Evolutionary conservation across 1,284 basidiomycete genomes (phyloP), one percentile per base, ranked within the genome.

Genomic region (Porodaedalea pini): DNA sequence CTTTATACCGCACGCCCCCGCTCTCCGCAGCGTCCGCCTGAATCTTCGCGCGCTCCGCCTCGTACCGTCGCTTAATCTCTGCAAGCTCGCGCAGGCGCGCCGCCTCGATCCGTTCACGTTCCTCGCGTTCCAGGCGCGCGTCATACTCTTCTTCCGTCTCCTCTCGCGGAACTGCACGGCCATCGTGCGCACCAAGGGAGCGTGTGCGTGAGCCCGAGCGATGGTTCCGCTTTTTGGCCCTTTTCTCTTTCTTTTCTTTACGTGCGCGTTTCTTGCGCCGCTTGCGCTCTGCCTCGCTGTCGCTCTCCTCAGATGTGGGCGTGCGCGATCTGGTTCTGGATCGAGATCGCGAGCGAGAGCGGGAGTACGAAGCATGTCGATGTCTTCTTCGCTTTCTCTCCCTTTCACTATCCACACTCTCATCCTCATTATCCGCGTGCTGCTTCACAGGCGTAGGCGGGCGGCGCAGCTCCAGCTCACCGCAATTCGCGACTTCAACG

Each of bases 401-500:
- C 41, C 54, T 55, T 32, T 37, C 40, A 49, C n/a, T n/a, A n/a
- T 56, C 36, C 59, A 58, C 29, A 62, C 66, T 43, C 59, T 64
- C 37, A 56, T 65, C 45, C 63, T 64, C 23, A 10, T 48, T 56
- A 10, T 64, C 63, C 27, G 25, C 31, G 4, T 15, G n/a, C 45
- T 25, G 64, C 63, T 15, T 60, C 63, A 10, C 65, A 59, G 23
- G 19, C 13, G 51, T 2, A 19, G 66, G 64, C 63, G 75, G 75
- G 41, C 80, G 79, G 17, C 27, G 10, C 6, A 92, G 77, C 68
- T 93, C 86, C 19, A 97, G 82, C 70, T 97, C 90, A 21, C 94
- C 94, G 57, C 89, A 93, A 66, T 86, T 90, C 1, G 77, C 73
- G 58, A 98, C 85, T n/a, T 80, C 74, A 7, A 96, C 82, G 1